Evolutionary conservation across 2,329 filamentous ascomycete species (phyloP).

Genomic region (Berkeleyomyces rouxiae): DNA sequence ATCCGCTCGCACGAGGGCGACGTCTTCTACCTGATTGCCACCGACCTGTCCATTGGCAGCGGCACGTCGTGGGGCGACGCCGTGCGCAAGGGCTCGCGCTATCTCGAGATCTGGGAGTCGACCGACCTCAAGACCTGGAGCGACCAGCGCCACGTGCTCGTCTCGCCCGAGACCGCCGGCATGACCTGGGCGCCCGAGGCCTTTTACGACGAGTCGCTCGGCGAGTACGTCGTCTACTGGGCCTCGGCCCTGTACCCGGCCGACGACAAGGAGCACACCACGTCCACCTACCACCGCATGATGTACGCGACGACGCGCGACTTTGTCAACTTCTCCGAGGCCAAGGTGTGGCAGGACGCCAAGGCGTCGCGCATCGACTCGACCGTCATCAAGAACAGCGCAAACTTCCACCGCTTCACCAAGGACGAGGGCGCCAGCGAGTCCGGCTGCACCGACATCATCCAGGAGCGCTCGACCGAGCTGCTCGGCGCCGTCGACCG

Average conservation of each 20-base stretch:
- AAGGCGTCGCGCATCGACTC: slow-evolving; percentile 35
- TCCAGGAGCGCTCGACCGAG: slow-evolving; percentile 30
- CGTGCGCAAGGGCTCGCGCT: slow-evolving; percentile 30
- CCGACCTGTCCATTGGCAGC: slow-evolving; percentile 36
- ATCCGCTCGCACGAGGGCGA: slow-evolving; percentile 33
- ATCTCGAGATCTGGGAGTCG: slow-evolving; percentile 37
- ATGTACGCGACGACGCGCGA: slow-evolving; percentile 33
- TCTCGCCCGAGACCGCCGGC: slow-evolving; percentile 32
- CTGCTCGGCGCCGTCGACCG: slow-evolving; percentile 25
- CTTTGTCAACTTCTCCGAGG: slow-evolving; percentile 32
- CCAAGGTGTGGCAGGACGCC: slow-evolving; percentile 34
- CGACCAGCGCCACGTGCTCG: slow-evolving; percentile 30
- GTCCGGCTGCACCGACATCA: slow-evolving; percentile 37
- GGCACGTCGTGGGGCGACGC: slow-evolving; percentile 35
- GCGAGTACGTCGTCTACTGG: slow-evolving; percentile 31
- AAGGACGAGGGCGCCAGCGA: slow-evolving; percentile 34
- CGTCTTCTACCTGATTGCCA: slow-evolving; percentile 36
- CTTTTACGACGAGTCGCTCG: slow-evolving; percentile 29
- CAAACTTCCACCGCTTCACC: slow-evolving; percentile 34
- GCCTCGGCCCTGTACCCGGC: slow-evolving; percentile 26
- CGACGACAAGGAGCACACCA: slow-evolving; percentile 25
- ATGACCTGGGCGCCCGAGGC: slow-evolving; percentile 39
- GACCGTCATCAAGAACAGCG: slow-evolving; percentile 28
- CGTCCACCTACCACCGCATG: slow-evolving; percentile 34
- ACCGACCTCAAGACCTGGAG: slow-evolving; percentile 34